Evolutionary conservation across 371 early-diverging fungal species (phyloP).

Genomic region (Mortierella sp.): DNA sequence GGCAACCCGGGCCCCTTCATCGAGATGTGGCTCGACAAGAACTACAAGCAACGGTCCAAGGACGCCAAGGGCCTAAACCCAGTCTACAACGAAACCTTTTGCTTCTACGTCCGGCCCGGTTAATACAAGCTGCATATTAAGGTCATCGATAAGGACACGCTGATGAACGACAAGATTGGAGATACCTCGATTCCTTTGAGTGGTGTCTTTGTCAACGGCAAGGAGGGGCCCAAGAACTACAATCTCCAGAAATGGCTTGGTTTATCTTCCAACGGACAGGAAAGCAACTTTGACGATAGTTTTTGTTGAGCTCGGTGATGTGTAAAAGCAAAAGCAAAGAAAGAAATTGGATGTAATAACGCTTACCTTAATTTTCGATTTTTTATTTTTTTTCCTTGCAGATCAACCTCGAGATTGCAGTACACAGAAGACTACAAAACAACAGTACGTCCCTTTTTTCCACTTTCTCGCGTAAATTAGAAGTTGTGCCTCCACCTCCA

Average conservation of each 20-base stretch:
- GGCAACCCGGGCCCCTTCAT: constrained; percentile 17
- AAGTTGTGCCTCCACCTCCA: too few relatives aligned
- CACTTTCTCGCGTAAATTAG: too few relatives aligned
- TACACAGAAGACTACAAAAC: background rate
- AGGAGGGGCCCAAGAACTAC: constrained; percentile 31
- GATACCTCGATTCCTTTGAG: constrained; percentile 52
- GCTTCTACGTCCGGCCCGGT: constrained; percentile 22
- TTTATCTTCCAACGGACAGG: background rate
- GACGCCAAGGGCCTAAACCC: constrained; percentile 30
- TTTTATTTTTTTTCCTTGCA: background rate
- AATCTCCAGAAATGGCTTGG: constrained; percentile 15
- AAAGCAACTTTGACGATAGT: too few relatives aligned
- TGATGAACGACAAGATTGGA: constrained; percentile 59
- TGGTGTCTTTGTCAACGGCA: constrained; percentile 32
- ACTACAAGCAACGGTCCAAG: constrained; percentile 31
- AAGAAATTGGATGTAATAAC: too few relatives aligned
- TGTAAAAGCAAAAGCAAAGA: too few relatives aligned
- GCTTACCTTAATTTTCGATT: background rate
- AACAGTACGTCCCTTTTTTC: background rate
- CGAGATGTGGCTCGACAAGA: constrained; percentile 25
- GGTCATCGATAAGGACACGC: constrained; percentile 55
- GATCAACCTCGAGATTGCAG: constrained; percentile 6
- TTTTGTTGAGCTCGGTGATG: too few relatives aligned
- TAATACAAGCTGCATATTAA: constrained; percentile 53
- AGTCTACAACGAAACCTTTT: constrained; percentile 25